phyloP scores from a whole-genome alignment of 2,329 filamentous ascomycete species.

The Pseudogymnoascus destructans region DNA sequence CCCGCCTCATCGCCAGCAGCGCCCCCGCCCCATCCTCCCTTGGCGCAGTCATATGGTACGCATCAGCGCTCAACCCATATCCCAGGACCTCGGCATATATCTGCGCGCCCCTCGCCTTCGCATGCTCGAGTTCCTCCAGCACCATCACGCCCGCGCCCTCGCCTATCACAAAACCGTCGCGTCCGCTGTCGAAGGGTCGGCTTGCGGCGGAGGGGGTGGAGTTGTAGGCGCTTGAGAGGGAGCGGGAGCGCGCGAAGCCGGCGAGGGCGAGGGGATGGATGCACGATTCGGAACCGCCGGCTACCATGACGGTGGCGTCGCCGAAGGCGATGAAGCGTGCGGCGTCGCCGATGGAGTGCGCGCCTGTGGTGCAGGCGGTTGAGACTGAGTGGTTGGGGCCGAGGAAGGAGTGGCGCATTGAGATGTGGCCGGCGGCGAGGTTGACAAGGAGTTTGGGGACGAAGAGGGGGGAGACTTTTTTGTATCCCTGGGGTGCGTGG shows the following conservation, averaged over 20 bases:
- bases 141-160: slow-evolving; percentile 84
- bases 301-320: slow-evolving; percentile 89
- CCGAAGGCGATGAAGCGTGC: slow-evolving; percentile 83
- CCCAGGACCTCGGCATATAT: slow-evolving; percentile 85
- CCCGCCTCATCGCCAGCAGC: slow-evolving; percentile 70
- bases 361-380: slow-evolving; percentile 91
- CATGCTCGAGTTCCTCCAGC: slow-evolving; percentile 83
- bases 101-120: slow-evolving; percentile 58
- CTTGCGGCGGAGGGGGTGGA: slow-evolving; percentile 57
- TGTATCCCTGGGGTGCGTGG: slow-evolving; percentile 55
- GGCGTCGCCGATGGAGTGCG: slow-evolving; percentile 88
- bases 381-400: slow-evolving; percentile 89
- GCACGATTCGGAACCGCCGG: slow-evolving; percentile 90
- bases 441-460: slow-evolving; percentile 91
- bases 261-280: slow-evolving; percentile 89
- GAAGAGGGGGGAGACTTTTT: slow-evolving; percentile 84
- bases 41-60: slow-evolving; percentile 87
- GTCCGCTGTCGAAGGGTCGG: slow-evolving; percentile 69
- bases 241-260: slow-evolving; percentile 79
- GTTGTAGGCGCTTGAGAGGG: slow-evolving; percentile 72
- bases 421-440: slow-evolving; percentile 84
- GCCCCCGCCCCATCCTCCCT: slow-evolving; percentile 72
- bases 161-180: slow-evolving; percentile 80
- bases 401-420: slow-evolving; percentile 79
- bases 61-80: slow-evolving; percentile 84